Evolutionary conservation across 768 basidiomycete species (phyloP).

Genomic region (Lentinula sp.): DNA sequence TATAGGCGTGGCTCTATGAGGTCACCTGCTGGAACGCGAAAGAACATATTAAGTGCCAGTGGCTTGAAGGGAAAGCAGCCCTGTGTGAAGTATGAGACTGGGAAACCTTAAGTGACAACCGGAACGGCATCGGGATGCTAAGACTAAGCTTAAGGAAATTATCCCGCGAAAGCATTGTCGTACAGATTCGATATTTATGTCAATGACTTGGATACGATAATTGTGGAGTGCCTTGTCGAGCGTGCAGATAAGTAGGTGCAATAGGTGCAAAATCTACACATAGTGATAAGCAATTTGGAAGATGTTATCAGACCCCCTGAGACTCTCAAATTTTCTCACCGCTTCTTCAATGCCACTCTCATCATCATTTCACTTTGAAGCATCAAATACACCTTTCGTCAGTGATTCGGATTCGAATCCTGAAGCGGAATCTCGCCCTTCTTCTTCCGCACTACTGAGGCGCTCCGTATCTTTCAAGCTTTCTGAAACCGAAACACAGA

Average conservation of each 20-base stretch:
- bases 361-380: background rate
- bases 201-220: no score
- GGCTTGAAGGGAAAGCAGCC: background rate
- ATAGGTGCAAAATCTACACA: background rate
- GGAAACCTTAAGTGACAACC: background rate
- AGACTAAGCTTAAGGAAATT: background rate
- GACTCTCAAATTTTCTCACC: background rate
- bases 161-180: background rate
- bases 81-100: background rate
- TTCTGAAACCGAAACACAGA: background rate
- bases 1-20: background rate
- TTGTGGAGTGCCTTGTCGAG: no score
- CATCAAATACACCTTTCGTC: background rate
- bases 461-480: background rate
- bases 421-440: background rate
- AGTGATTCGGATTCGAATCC: background rate
- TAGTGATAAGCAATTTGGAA: background rate
- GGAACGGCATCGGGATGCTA: background rate
- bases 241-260: no score
- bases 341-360: background rate
- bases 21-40: background rate
- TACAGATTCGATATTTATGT: no score
- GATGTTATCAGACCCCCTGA: background rate
- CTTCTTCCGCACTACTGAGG: background rate
- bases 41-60: background rate